phyloP scores from a whole-genome alignment of 805 yeast genomes.

The Tanozyma kutaoensis region DNA sequence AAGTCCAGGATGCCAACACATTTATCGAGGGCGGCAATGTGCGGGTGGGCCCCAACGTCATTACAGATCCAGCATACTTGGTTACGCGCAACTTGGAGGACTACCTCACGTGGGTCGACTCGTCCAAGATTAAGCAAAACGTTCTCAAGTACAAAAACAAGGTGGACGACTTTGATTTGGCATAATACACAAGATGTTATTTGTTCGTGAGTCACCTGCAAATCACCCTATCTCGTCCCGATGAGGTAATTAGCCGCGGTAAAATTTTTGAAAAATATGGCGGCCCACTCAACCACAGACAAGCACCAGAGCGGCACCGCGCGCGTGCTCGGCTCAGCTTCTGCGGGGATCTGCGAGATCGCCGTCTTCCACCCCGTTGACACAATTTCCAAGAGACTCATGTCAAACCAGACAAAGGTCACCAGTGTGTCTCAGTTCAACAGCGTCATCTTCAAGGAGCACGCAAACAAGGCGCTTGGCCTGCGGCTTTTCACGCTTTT shows the following conservation, averaged over 20 bases:
- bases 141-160: conserved; percentile 76
- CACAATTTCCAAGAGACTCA: conserved; percentile 90
- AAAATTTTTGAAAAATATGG: conserved; percentile 63
- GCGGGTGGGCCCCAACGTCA: conserved; percentile 89
- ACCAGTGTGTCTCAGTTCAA: conserved; percentile 56
- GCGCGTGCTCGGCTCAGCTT: conserved; percentile 92
- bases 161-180: conserved; percentile 46
- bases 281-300: conserved; percentile 52
- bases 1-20: conserved; percentile 75
- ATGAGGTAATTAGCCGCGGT: too few relatives aligned
- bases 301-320: conserved; percentile 84
- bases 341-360: conserved; percentile 95
- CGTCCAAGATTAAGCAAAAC: conserved; percentile 83
- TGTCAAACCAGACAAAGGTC: conserved; percentile 69
- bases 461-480: conserved; percentile 58
- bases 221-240: too few relatives aligned
- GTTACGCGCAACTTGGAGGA: conserved; percentile 93
- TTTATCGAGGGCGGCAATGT: conserved; percentile 96
- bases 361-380: conserved; percentile 98
- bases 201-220: too few relatives aligned
- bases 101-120: conserved; percentile 95
- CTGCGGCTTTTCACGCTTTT: conserved; percentile 71
- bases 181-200: too few relatives aligned
- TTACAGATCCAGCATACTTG: conserved; percentile 90
- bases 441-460: conserved; percentile 74